Conservation (phyloP, 108 stramenopile genomes). For the Fragilariopsis cylindrus region DNA sequence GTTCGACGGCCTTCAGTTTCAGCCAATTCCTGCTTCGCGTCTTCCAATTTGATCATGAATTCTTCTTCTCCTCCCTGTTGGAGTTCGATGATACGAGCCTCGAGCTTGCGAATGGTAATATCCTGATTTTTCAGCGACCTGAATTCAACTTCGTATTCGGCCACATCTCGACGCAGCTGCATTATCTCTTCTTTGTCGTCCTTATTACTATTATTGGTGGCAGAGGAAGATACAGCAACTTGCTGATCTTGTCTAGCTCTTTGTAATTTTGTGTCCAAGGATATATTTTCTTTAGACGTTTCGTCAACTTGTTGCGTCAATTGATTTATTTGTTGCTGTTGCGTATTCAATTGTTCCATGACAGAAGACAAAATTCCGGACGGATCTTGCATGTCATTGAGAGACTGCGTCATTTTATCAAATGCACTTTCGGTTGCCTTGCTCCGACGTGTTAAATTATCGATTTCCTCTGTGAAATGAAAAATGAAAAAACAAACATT, state of each 20-base stretch:
- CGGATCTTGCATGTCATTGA: slow-evolving; percentile 64
- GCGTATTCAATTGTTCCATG: slow-evolving; percentile 45
- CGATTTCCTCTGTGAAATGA: slow-evolving; percentile 63
- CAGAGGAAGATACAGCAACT: slow-evolving; percentile 6
- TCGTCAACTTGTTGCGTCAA: slow-evolving; percentile 60
- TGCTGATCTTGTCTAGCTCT: slow-evolving; percentile 10
- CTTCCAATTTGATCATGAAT: slow-evolving; percentile 65
- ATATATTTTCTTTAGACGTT: slow-evolving; percentile 51
- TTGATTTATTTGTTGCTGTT: slow-evolving; percentile 53
- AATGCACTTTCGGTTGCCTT: slow-evolving; percentile 67
- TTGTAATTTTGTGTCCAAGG: slow-evolving; percentile 32
- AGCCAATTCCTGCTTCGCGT: slow-evolving; percentile 75
- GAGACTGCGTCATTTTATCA: slow-evolving; percentile 38
- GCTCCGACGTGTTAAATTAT: slow-evolving; percentile 76
- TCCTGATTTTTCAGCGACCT: slow-evolving; percentile 88
- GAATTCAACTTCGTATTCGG: slow-evolving; percentile 92
- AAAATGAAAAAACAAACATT: background rate
- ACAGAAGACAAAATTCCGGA: slow-evolving; percentile 37
- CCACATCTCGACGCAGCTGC: slow-evolving; percentile 79
- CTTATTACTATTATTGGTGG: slow-evolving; percentile 32
- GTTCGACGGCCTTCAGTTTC: slow-evolving; percentile 84
- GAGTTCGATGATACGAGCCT: slow-evolving; percentile 75
- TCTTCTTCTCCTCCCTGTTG: slow-evolving; percentile 67
- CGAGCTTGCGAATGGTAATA: slow-evolving; percentile 88
- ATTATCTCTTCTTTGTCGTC: slow-evolving; percentile 80